phyloP scores from a whole-genome alignment of 2,329 filamentous ascomycete species.

The Aspergillus fumigatiaffinis region DNA sequence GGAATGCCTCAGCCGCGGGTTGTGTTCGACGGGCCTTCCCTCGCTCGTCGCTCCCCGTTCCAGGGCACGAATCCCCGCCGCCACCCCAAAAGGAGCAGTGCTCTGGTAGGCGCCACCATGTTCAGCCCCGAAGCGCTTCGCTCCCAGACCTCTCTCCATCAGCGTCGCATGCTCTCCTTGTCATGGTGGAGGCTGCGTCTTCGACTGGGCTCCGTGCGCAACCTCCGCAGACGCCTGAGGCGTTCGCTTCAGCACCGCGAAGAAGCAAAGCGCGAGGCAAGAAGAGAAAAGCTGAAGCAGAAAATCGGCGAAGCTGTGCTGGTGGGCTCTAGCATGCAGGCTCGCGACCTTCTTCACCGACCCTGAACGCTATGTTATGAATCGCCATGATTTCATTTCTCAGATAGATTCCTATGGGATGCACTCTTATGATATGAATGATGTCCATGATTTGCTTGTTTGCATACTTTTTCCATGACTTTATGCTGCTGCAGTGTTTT shows the following conservation, averaged over 20 bases:
- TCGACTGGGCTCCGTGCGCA: slow-evolving; percentile 49
- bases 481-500: no score
- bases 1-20: slow-evolving; percentile 51
- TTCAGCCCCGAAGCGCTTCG: slow-evolving; percentile 24
- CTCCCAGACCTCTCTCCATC: slow-evolving; percentile 29
- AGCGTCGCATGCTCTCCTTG: slow-evolving; percentile 27
- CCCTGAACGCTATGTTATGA: slow-evolving; percentile 11
- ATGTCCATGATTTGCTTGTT: no score
- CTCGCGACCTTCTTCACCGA: slow-evolving; percentile 4
- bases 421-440: no score
- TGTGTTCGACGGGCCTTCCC: slow-evolving; percentile 39
- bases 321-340: slow-evolving; percentile 17
- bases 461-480: no score
- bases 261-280: slow-evolving; percentile 48
- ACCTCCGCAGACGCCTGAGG: slow-evolving; percentile 46
- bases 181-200: slow-evolving; percentile 46
- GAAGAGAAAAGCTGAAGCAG: slow-evolving; percentile 50
- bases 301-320: slow-evolving; percentile 42
- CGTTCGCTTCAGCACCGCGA: slow-evolving; percentile 42
- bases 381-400: neutral
- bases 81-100: slow-evolving; percentile 26
- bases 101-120: slow-evolving; percentile 26
- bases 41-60: slow-evolving; percentile 30
- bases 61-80: slow-evolving; percentile 19
- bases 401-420: neutral